These are phyloP conservation scores for Glebionis coronaria DNA, from an alignment of 129 eudicot species.

Conservation along the genomic window DNA sequence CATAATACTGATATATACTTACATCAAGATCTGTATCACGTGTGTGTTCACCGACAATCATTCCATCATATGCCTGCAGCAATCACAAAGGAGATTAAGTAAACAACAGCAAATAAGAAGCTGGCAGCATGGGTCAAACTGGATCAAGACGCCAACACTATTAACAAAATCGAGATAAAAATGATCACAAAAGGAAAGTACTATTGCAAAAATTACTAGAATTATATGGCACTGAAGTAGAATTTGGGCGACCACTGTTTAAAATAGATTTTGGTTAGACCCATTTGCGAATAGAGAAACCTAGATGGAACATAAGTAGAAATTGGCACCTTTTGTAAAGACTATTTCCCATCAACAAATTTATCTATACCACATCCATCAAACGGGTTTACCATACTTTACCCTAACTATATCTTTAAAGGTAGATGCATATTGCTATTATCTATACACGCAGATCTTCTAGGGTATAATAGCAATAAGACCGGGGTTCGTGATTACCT, in stretches of 20 bases:
- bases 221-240: neutral
- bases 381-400: neutral
- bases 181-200: neutral
- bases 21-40: conserved; percentile 99
- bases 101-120: neutral
- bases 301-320: neutral
- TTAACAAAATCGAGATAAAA: neutral
- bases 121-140: neutral
- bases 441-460: neutral
- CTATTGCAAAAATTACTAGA: neutral
- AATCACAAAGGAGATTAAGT: conserved; percentile 9
- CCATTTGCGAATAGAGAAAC: neutral
- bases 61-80: conserved; percentile 96
- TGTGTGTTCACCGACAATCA: conserved; percentile 98
- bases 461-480: neutral
- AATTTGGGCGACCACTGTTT: neutral
- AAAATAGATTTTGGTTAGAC: neutral
- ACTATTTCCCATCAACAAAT: neutral
- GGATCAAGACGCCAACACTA: neutral
- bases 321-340: neutral
- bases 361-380: neutral
- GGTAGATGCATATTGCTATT: neutral
- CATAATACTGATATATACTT: conserved; percentile 21
- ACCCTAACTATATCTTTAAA: neutral
- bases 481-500: conserved; percentile 37